Evolutionary conservation across 305 asterid species (phyloP), one percentile per base, ranked within the genome.

Genomic region (Solanum chacoense): DNA sequence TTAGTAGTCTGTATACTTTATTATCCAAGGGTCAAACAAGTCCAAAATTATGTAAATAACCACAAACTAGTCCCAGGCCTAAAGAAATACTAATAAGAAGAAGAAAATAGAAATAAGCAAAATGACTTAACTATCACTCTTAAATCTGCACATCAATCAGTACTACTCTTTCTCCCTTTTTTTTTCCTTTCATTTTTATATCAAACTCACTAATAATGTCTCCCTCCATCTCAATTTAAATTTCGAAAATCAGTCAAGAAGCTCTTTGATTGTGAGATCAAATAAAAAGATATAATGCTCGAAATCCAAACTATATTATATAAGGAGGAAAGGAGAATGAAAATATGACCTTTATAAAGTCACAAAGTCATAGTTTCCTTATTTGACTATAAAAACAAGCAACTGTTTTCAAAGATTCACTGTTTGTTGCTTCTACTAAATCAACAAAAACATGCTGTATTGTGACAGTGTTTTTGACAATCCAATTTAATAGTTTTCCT

Each of bases 391-490:
- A 38, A 40, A 79, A 79, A 38, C 85, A 79, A 38, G 35, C 85
- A 38, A 79, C 85, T 40, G 13, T 7, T 38, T 26, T 24, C 65
- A 26, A 79, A 38, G 36, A 40, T 79, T 79, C 59, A 77, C 59
- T 77, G 5, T 77, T 77, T n/a, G 59, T 77, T 77, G 84, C 59
- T 77, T 36, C 59, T 77, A n/a, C 59, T 77, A 36, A 77, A 77
- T n/a, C 59, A 77, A n/a, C 84, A 77, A 77, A 76, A 76, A 7
- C 45, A 76, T 35, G 18, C 84, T 35, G 50, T 22, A 2, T 35
- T 67, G 32, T 40, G 50, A 76, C 83, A 76, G 28, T 76, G 45
- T 8, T 76, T 22, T 76, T 76, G 55, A 35, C 50, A 76, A 22
- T 22, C 6, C 55, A 77, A 36, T 77, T n/a, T 28, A 6, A 36